Percentiles rank a stretch among this genome's conserved stretches.
Conservation (phyloP, 331 rosid species). For the Arachis monticola region DNA sequence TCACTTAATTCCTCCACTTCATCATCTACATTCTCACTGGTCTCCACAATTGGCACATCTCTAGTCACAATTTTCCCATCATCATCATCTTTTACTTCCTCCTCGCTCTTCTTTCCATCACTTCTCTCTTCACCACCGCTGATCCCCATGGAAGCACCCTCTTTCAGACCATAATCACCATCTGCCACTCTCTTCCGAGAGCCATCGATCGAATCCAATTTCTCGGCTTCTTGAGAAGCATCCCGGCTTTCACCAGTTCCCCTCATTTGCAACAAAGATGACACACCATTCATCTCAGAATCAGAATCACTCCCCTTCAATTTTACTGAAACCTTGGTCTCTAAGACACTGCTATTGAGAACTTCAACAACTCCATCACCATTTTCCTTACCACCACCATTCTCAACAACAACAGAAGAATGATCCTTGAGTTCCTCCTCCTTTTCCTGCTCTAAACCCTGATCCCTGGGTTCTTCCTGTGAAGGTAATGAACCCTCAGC, state of each 20-base stretch:
- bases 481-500: constrained; percentile 37
- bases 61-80: constrained; percentile 37
- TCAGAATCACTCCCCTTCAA: constrained; percentile 42
- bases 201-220: constrained; percentile 28
- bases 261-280: constrained; percentile 50
- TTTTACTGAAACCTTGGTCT: constrained; percentile 35
- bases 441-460: constrained; percentile 40
- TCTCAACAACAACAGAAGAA: constrained; percentile 28
- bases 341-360: constrained; percentile 3
- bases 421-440: constrained; percentile 26
- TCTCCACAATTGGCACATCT: constrained; percentile 52
- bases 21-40: constrained; percentile 45
- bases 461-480: constrained; percentile 37
- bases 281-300: constrained; percentile 49
- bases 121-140: background rate
- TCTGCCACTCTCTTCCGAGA: constrained; percentile 27
- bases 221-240: constrained; percentile 32
- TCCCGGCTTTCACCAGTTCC: constrained; percentile 25
- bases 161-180: constrained; percentile 14
- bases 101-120: constrained; percentile 10
- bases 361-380: constrained; percentile 34
- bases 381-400: constrained; percentile 40
- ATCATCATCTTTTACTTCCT: constrained; percentile 33
- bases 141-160: background rate
- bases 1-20: constrained; percentile 43